Evolutionary conservation across 306 rosid genomes (phyloP).

Genomic region (Mucuna pruriens): DNA sequence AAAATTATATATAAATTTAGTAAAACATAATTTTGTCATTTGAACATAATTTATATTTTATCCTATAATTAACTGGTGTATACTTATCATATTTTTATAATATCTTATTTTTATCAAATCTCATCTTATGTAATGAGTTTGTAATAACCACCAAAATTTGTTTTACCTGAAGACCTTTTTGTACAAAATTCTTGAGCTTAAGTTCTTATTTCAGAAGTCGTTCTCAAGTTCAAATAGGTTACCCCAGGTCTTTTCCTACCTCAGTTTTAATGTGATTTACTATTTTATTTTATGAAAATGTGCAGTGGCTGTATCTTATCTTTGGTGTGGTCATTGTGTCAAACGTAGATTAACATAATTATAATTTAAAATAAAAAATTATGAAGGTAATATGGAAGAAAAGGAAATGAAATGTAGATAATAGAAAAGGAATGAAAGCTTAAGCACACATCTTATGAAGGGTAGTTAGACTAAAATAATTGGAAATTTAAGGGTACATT

Average conservation of each 20-base stretch:
- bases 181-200: slow-evolving; percentile 89
- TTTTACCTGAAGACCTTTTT: slow-evolving; percentile 67
- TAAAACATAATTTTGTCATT: too few species aligned
- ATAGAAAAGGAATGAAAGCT: background rate
- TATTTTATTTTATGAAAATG: slow-evolving; percentile 23
- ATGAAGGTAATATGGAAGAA: background rate
- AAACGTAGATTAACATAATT: too few species aligned
- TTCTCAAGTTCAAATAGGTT: slow-evolving; percentile 86
- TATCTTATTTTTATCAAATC: too few species aligned
- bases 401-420: background rate
- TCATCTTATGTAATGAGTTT: too few species aligned
- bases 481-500: background rate
- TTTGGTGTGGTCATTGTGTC: too few species aligned
- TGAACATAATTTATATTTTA: too few species aligned
- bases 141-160: slow-evolving; percentile 1
- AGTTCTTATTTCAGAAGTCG: slow-evolving; percentile 81
- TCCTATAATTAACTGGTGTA: too few species aligned
- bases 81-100: too few species aligned
- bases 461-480: background rate
- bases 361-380: background rate
- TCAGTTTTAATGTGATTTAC: slow-evolving; percentile 4
- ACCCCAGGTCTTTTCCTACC: slow-evolving; percentile 68
- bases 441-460: background rate
- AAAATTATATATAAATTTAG: too few species aligned
- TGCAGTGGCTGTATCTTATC: background rate